These are phyloP conservation scores for Pseudogymnoascus sp. DNA, from an alignment of 2,329 filamentous ascomycete genomes.

Conservation along the genomic window DNA sequence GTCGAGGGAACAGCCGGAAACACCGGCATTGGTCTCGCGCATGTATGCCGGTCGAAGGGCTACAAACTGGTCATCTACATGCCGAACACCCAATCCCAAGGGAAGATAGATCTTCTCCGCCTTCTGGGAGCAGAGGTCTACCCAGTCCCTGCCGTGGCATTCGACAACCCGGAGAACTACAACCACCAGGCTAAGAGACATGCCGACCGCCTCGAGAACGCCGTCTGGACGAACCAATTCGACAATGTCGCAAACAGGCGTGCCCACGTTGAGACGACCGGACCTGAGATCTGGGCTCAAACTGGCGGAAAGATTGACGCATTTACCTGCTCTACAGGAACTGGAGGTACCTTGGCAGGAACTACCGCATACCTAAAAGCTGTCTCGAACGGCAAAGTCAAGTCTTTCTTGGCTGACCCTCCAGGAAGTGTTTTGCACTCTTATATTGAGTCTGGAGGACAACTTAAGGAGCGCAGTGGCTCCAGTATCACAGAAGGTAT, in stretches of 20 bases:
- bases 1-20: conserved; percentile 97
- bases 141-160: conserved; percentile 90
- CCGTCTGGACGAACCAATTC: conserved; percentile 99
- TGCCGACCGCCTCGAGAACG: conserved; percentile 76
- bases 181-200: conserved; percentile 92
- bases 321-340: conserved; percentile 93
- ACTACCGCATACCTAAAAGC: conserved; percentile 85
- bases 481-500: conserved; percentile 96
- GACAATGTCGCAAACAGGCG: conserved; percentile 91
- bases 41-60: conserved; percentile 85
- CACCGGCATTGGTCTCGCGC: conserved; percentile 93
- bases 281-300: conserved; percentile 95
- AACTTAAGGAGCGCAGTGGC: conserved; percentile 71
- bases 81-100: conserved; percentile 97
- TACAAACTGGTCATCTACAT: conserved; percentile 99
- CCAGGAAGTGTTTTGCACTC: conserved; percentile 89
- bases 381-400: conserved; percentile 66
- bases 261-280: conserved; percentile 93
- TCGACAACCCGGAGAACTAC: conserved; percentile 93
- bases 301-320: conserved; percentile 79
- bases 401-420: conserved; percentile 86
- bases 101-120: conserved; percentile 89
- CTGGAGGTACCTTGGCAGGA: conserved; percentile 83
- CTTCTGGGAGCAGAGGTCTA: conserved; percentile 91
- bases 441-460: conserved; percentile 79